phyloP scores from a whole-genome alignment of 768 basidiomycete genomes.

The Hygrophoropsis aurantiaca region DNA sequence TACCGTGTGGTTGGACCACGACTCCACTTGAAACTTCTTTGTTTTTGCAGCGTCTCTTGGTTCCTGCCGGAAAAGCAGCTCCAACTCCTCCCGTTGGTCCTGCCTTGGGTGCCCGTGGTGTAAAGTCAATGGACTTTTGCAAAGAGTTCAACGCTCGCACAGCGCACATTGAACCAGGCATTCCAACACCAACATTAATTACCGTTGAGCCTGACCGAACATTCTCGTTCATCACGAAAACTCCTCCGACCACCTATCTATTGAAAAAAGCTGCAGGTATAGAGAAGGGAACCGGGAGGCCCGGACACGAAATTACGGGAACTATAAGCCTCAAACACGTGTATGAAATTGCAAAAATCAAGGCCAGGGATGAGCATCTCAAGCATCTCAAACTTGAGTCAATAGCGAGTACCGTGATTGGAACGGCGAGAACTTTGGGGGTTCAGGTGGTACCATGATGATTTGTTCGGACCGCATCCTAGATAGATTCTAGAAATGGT shows the following conservation, averaged over 20 bases:
- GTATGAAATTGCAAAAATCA: conserved; percentile 98
- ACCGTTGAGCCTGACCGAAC: conserved; percentile 93
- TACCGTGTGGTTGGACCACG: neutral
- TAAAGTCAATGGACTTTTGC: conserved; percentile 99
- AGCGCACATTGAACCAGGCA: conserved; percentile 78
- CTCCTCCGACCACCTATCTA: conserved; percentile 87
- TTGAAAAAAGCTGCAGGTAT: conserved; percentile 89
- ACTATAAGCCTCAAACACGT: conserved; percentile 94
- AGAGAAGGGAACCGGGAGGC: conserved; percentile 85
- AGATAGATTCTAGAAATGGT: conserved; percentile 19
- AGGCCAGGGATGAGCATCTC: conserved; percentile 86
- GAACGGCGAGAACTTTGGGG: conserved; percentile 86
- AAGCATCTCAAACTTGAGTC: conserved; percentile 84
- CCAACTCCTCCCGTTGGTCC: conserved; percentile 97
- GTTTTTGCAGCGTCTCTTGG: conserved; percentile 67
- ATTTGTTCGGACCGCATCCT: conserved; percentile 17
- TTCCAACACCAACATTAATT: conserved; percentile 90
- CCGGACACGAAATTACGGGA: conserved; percentile 74
- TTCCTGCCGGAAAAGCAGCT: conserved; percentile 92
- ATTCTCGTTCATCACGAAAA: conserved; percentile 90
- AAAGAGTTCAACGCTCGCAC: conserved; percentile 99
- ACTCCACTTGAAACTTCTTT: neutral
- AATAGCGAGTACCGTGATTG: conserved; percentile 85
- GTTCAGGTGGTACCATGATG: conserved; percentile 89
- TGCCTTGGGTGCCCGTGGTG: conserved; percentile 95